Evolutionary conservation across 2,329 filamentous ascomycete species (phyloP), one percentile per base, ranked within the genome.

Genomic region (Aspergillus piperis): DNA sequence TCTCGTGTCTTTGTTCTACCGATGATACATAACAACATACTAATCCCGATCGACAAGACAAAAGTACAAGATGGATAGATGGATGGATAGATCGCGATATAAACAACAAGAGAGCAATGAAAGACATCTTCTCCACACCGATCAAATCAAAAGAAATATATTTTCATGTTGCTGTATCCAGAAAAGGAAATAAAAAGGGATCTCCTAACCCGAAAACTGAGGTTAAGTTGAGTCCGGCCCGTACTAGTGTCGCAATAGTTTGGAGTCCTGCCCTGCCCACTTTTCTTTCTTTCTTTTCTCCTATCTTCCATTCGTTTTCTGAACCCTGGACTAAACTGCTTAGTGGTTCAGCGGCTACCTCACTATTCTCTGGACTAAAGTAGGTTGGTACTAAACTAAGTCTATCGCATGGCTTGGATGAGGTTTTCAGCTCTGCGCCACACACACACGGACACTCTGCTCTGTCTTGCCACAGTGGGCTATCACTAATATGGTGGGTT

Each of bases 221-320:
- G 47, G 47, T 49, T 49, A 49, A 49, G 47, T 25, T 49, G 47
- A 49, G 25, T 27, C 47, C 47, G 15, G 47, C 25, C 47, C 21
- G 15, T 7, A 32, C 52, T 54, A 54, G 52, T 54, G 39, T n/a
- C 39, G 38, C 52, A 54, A 54, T 54, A 54, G 39, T 54, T 19
- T 19, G 17, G 32, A 25, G 25, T 27, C 5, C 19, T 32, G 32
- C 42, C 44, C 25, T 44, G 13, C 23, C 32, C 13, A 21, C 13
- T 39, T 42, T 41, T 54, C 21, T 27, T 21, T 42, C 10, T 21
- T 41, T 21, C n/a, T 36, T 39, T 25, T n/a, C 10, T 21, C 41
- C 41, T 30, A 30, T 30, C 27, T 30, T 30, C 27, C 27, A 30
- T 30, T 30, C 27, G 32, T 13, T 13, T 36, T 36, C 41, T 44